Evolutionary conservation across 495 filamentous ascomycete genomes (phyloP).

Genomic region (Xylaria flabelliformis): DNA sequence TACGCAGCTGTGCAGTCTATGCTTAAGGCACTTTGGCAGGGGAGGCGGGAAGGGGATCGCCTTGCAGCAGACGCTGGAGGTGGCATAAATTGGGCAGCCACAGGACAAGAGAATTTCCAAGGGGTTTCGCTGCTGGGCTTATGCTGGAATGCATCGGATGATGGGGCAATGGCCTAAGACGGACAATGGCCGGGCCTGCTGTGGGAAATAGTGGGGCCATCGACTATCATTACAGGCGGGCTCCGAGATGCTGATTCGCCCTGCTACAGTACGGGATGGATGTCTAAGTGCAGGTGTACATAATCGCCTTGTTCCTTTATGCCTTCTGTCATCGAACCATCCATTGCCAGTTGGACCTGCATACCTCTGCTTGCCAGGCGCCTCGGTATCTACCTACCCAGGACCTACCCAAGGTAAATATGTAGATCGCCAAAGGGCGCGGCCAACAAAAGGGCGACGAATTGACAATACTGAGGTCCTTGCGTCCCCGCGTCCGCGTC

Average conservation of each 20-base stretch:
- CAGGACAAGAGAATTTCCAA: background rate
- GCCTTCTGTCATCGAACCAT: conserved; percentile 1
- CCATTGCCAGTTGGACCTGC: background rate
- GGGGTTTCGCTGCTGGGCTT: background rate
- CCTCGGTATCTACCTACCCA: background rate
- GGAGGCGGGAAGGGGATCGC: background rate
- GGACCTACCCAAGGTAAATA: background rate
- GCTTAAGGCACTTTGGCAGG: background rate
- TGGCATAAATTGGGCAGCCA: conserved; percentile 17
- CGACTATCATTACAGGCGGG: background rate
- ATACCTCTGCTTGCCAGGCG: background rate
- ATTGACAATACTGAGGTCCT: background rate
- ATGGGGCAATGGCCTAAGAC: background rate
- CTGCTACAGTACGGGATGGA: background rate
- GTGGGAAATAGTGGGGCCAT: background rate
- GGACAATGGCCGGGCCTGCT: background rate
- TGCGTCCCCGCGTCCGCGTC: conserved; percentile 1
- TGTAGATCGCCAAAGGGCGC: background rate
- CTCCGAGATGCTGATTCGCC: background rate
- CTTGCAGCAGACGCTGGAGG: conserved; percentile 5
- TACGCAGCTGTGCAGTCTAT: background rate
- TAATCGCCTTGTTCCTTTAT: conserved; percentile 4
- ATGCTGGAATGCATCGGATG: conserved; percentile 6
- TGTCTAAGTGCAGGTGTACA: background rate
- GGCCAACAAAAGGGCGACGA: conserved; percentile 9